Percentiles rank a stretch among this genome's conserved stretches.
Conservation (phyloP, 352 stramenopile species). For the Phytophthora citricola region DNA sequence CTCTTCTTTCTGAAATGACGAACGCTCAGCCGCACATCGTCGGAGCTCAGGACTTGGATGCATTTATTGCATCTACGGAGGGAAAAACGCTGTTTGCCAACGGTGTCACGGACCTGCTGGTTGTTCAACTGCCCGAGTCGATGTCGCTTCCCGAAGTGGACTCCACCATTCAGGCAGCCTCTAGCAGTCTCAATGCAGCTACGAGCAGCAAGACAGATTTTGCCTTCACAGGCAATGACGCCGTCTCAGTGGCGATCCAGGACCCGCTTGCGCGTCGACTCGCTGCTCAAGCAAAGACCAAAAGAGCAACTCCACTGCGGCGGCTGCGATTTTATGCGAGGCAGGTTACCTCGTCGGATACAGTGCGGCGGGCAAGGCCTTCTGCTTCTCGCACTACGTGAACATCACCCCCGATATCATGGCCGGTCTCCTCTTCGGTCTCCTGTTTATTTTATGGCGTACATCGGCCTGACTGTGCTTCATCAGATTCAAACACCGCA, state of each 20-base stretch:
- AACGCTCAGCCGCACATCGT: constrained; percentile 36
- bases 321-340: constrained; percentile 60
- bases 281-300: constrained; percentile 30
- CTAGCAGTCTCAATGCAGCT: constrained; percentile 38
- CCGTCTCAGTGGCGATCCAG: constrained; percentile 32
- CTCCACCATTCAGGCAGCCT: constrained; percentile 48
- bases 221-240: constrained; percentile 66
- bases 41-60: constrained; percentile 24
- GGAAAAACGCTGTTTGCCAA: constrained; percentile 51
- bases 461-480: constrained; percentile 72
- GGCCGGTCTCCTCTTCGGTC: constrained; percentile 72
- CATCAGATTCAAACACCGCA: constrained; percentile 82
- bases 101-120: constrained; percentile 63
- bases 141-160: constrained; percentile 50
- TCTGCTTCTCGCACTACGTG: constrained; percentile 89
- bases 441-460: constrained; percentile 85
- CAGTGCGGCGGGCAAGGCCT: constrained; percentile 61
- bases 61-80: constrained; percentile 41
- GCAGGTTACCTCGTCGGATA: constrained; percentile 66
- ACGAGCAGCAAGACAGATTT: constrained; percentile 60
- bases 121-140: constrained; percentile 57
- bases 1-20: constrained; percentile 42
- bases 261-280: constrained; percentile 44
- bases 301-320: constrained; percentile 22
- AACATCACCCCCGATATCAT: constrained; percentile 84